Base-by-base conservation (phyloP, 441 rosid genomes). In the Geranium incanum region DNA sequence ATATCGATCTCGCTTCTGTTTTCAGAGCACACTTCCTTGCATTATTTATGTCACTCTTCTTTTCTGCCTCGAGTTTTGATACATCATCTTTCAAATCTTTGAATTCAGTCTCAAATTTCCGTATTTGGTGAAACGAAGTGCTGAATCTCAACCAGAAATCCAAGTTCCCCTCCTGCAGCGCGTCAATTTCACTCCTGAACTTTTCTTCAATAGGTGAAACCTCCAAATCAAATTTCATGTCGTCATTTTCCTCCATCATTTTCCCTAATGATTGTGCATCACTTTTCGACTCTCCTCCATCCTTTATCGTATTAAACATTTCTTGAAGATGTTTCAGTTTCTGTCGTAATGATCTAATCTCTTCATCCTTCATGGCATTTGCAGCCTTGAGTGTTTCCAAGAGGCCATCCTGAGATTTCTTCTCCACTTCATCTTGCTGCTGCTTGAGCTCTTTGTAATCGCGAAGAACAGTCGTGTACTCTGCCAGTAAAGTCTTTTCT, bases 131-230 rank as follows among this genome's bases (percentile, higher is more conserved):
- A 77, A 89, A 85, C 7, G 90, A 77, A 69, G 85, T 48, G 78
- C 94, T 93, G 86, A 95, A 93, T 74, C 93, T 83, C 68, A 93
- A 83, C 94, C 97, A 84, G 74, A 93, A 81, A 62, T 91, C 86
- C 78, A 95, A 59, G 78, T 95, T 93, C 78, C 91, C 95, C 79
- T 89, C 93, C 59, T 88, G 78, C 66, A 91, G 69, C 72, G 86
- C 92, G 71, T 95, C 98, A 15, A 93, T 84, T 64, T 74, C 76
- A 76, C 64, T 80, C 71, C 90, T 74, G 50, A 95, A 78, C 72
- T 81, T 85, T 66, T 88, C 74, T 80, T 91, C 97, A 0, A 81
- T 75, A 43, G 70, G 82, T 5, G 98, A 86, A 2, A 66, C 21
- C 0, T 64, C 28, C 21, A 75, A 39, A 5, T 81, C 67, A 66